Evolutionary conservation across 1,284 basidiomycete genomes (phyloP).

Genomic region (Mycosarcoma mackinlayi): DNA sequence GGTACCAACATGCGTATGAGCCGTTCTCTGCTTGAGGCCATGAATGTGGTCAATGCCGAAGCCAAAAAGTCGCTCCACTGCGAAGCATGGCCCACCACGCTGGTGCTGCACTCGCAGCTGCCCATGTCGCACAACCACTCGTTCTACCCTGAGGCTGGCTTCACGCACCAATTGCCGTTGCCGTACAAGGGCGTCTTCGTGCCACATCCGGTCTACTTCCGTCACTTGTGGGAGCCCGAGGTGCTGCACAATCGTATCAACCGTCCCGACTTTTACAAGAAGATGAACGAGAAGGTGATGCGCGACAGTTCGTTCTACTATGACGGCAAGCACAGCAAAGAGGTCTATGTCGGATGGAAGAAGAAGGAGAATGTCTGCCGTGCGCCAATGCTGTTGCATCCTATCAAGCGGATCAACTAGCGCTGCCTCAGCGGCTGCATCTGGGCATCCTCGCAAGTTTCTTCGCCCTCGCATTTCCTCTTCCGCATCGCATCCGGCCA

Average conservation of each 20-base stretch:
- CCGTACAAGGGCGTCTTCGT: conserved; percentile 68
- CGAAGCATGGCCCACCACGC: conserved; percentile 67
- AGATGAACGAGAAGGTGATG: conserved; percentile 67
- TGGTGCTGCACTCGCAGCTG: conserved; percentile 67
- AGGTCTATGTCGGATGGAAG: conserved; percentile 68
- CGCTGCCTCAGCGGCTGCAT: no score
- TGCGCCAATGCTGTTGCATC: conserved; percentile 65
- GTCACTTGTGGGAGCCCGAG: conserved; percentile 65
- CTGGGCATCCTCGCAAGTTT: no score
- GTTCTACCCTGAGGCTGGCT: conserved; percentile 66
- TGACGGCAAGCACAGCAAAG: conserved; percentile 64
- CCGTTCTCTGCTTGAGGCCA: conserved; percentile 65
- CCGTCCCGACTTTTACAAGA: conserved; percentile 66
- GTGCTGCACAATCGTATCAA: conserved; percentile 65
- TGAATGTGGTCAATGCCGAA: conserved; percentile 68
- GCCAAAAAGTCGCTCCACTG: conserved; percentile 68
- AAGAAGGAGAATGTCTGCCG: conserved; percentile 64
- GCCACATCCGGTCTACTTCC: conserved; percentile 68
- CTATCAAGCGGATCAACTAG: conserved; percentile 64
- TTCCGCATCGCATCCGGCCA: not conserved
- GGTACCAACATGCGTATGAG: conserved; percentile 68
- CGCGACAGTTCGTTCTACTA: conserved; percentile 67
- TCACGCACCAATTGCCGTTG: conserved; percentile 65
- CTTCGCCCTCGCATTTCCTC: not conserved
- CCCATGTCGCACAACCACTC: conserved; percentile 63